These are phyloP conservation scores for Gentiana macrophylla DNA, from an alignment of 257 asterid species.

Conservation along the genomic window DNA sequence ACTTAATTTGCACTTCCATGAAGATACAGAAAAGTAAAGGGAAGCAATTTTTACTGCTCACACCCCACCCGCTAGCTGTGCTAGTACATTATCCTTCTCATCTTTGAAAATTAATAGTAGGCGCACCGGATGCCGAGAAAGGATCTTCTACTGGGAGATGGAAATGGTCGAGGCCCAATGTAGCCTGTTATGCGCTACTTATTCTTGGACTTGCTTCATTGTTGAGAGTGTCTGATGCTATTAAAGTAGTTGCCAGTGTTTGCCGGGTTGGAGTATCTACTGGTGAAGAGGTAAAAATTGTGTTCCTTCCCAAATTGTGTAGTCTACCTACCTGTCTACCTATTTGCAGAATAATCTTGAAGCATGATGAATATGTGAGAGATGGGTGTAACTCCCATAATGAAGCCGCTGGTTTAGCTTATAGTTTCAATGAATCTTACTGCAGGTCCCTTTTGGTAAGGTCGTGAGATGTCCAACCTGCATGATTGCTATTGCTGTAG, in stretches of 20 bases:
- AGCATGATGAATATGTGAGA: background rate
- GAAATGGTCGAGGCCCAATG: constrained; percentile 94
- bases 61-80: no score
- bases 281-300: constrained; percentile 58
- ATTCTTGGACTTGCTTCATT: constrained; percentile 67
- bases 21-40: no score
- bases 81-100: no score
- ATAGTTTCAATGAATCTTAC: background rate
- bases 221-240: constrained; percentile 80
- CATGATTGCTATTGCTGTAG: constrained; percentile 68
- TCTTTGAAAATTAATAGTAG: background rate
- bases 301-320: background rate
- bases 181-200: constrained; percentile 44
- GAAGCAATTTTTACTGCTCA: no score
- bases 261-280: constrained; percentile 89
- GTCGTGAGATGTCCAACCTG: constrained; percentile 90
- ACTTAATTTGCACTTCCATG: no score
- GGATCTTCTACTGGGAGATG: constrained; percentile 42
- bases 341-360: no score
- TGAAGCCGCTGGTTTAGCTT: background rate
- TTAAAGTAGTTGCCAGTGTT: constrained; percentile 48
- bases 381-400: no score
- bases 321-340: background rate
- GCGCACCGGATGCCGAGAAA: constrained; percentile 36
- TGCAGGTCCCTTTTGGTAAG: constrained; percentile 90